Conservation (phyloP, 2,329 filamentous ascomycete genomes). For the Aureobasidium subglaciale region DNA sequence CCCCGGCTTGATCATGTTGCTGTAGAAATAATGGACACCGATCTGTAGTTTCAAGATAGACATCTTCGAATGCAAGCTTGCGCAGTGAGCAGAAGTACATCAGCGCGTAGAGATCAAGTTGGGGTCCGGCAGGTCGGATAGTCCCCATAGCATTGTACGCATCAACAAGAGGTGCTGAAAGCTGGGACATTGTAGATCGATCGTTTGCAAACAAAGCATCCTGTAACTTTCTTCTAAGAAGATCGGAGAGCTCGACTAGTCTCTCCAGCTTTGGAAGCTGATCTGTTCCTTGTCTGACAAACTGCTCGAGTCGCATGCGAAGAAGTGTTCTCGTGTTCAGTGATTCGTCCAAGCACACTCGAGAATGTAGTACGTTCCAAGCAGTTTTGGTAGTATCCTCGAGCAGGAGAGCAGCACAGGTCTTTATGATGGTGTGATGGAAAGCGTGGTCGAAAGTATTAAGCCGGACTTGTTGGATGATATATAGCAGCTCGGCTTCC, state of each 20-base stretch:
- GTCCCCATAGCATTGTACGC: constrained; percentile 5
- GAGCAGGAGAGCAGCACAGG: constrained; percentile 6
- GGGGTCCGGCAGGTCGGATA: background rate
- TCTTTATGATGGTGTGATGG: constrained; percentile 12
- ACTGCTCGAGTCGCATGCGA: constrained; percentile 11
- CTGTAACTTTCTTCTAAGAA: constrained; percentile 15
- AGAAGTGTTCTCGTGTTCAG: constrained; percentile 8
- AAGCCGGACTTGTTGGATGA: constrained; percentile 15
- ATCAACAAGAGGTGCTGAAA: constrained; percentile 14
- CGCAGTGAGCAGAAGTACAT: constrained; percentile 52
- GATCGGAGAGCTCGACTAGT: constrained; percentile 14
- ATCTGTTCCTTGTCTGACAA: constrained; percentile 14
- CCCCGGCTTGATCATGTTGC: constrained; percentile 56
- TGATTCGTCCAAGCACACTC: constrained; percentile 16
- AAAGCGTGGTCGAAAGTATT: constrained; percentile 10
- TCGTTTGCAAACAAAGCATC: constrained; percentile 30
- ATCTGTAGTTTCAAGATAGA: constrained; percentile 57
- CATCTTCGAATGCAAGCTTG: constrained; percentile 52
- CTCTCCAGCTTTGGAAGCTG: constrained; percentile 15
- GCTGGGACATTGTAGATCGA: constrained; percentile 17
- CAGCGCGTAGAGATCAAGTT: constrained; percentile 48
- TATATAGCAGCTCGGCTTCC: constrained; percentile 16
- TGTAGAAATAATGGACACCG: constrained; percentile 55
- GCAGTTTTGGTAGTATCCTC: constrained; percentile 12
- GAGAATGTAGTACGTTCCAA: constrained; percentile 16